A percentile compares a stretch with the other conserved stretches of the same genome.
Conservation (phyloP, 768 basidiomycete species). For the Suillus clintonianus region DNA sequence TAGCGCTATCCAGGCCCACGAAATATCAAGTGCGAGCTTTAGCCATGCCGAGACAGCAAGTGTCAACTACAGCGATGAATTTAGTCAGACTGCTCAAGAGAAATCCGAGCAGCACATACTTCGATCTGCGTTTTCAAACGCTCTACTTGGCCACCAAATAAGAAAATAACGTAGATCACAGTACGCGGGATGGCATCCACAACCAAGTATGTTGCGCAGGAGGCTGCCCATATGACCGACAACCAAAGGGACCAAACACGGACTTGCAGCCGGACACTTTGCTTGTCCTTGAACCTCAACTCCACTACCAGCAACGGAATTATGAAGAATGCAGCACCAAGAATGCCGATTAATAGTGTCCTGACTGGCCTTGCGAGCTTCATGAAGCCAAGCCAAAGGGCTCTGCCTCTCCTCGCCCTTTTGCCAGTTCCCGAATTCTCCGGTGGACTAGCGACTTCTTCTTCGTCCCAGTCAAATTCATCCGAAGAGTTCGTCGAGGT, state of each 20-base stretch:
- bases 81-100: background rate
- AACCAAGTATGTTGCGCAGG: conserved; percentile 59
- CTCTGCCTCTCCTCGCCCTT: conserved; percentile 63
- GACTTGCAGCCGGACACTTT: conserved; percentile 52
- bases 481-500: conserved; percentile 64
- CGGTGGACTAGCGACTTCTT: conserved; percentile 41
- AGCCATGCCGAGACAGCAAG: conserved; percentile 73
- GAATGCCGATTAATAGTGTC: conserved; percentile 55
- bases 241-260: conserved; percentile 70
- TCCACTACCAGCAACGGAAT: conserved; percentile 71
- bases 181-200: conserved; percentile 65
- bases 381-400: conserved; percentile 67
- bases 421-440: conserved; percentile 22
- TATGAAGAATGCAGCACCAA: conserved; percentile 66
- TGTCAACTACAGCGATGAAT: conserved; percentile 47
- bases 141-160: conserved; percentile 65
- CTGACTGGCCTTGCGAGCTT: conserved; percentile 61
- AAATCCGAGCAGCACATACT: conserved; percentile 39
- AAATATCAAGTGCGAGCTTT: conserved; percentile 64
- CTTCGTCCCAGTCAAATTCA: conserved; percentile 77
- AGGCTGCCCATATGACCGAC: conserved; percentile 64
- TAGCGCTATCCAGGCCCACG: conserved; percentile 76
- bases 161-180: conserved; percentile 51
- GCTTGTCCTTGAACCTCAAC: conserved; percentile 53
- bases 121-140: conserved; percentile 68